Conservation (phyloP, 2,329 filamentous ascomycete species). For the Colletotrichum sp. region DNA sequence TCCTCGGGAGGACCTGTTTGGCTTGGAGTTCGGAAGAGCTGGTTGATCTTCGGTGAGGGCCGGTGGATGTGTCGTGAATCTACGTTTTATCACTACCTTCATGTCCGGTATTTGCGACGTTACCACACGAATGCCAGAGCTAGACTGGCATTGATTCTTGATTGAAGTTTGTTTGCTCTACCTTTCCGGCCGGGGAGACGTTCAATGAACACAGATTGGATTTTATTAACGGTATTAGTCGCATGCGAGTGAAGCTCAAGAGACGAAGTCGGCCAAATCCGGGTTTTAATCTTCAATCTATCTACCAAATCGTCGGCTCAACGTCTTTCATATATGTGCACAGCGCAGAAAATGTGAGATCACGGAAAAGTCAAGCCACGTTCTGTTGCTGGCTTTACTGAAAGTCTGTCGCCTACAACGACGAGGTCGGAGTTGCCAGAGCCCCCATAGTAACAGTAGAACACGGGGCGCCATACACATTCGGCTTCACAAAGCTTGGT, state of each 20-base stretch:
- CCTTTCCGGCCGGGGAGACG: background rate
- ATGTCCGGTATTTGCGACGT: background rate
- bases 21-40: background rate
- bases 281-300: background rate
- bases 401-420: background rate
- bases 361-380: background rate
- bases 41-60: background rate
- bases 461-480: constrained; percentile 28
- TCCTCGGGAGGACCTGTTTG: background rate
- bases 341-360: background rate
- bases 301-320: background rate
- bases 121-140: background rate
- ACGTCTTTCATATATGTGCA: background rate
- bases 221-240: background rate
- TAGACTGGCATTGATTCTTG: background rate
- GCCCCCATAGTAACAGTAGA: constrained; percentile 27
- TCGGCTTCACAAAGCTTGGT: constrained; percentile 28
- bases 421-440: constrained; percentile 8
- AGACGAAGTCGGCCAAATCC: background rate
- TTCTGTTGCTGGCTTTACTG: background rate
- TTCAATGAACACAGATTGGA: background rate
- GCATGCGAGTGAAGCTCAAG: background rate
- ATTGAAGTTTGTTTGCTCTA: background rate
- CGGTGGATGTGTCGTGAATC: background rate
- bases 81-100: background rate